Evolutionary conservation across 768 basidiomycete species (phyloP).

Genomic region (Pleurotus cornucopiae): DNA sequence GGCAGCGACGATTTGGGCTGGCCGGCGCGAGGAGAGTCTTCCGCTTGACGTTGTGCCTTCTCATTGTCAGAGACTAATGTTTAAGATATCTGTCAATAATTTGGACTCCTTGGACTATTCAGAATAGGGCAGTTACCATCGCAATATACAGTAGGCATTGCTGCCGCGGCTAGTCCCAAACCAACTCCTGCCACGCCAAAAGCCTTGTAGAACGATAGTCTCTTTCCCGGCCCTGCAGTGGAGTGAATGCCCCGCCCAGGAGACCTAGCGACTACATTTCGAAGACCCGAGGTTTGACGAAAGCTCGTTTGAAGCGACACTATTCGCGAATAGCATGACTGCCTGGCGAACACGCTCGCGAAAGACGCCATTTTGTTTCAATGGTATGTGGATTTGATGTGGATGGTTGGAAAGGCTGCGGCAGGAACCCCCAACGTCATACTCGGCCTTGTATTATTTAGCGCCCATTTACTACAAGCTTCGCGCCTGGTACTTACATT

Average conservation of each 20-base stretch:
- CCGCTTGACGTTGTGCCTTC: background rate
- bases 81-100: background rate
- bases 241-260: background rate
- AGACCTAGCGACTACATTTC: slow-evolving; percentile 2
- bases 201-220: slow-evolving; percentile 20
- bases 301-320: background rate
- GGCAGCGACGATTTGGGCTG: slow-evolving; percentile 22
- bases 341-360: slow-evolving; percentile 2
- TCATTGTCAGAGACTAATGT: slow-evolving; percentile 7
- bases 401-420: too few relatives aligned
- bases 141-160: slow-evolving; percentile 38
- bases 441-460: too few relatives aligned
- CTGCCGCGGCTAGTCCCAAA: slow-evolving; percentile 37
- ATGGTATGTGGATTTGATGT: too few relatives aligned
- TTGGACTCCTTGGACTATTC: slow-evolving; percentile 5
- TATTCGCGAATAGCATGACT: background rate
- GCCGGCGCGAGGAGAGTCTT: slow-evolving; percentile 8
- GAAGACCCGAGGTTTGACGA: slow-evolving; percentile 2
- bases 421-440: too few relatives aligned
- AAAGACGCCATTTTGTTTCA: background rate
- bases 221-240: background rate
- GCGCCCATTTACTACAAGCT: too few relatives aligned
- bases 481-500: background rate
- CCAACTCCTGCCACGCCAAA: slow-evolving; percentile 37
- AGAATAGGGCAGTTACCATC: slow-evolving; percentile 38